Evolutionary conservation across 331 rosid species (phyloP).

Genomic region (Malus hybrid): DNA sequence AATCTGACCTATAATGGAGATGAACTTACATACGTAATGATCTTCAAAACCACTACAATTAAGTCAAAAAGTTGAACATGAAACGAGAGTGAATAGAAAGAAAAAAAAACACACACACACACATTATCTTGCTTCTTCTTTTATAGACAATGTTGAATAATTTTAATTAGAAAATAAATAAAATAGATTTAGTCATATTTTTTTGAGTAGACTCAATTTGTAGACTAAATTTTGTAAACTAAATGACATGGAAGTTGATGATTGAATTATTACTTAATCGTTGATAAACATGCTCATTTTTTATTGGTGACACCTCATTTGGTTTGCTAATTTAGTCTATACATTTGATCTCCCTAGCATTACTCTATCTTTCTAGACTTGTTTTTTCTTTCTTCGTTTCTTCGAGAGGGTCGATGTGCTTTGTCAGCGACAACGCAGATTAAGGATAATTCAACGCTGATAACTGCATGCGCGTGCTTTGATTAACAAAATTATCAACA

Average conservation of each 20-base stretch:
- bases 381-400: neutral
- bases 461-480: constrained; percentile 2
- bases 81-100: neutral
- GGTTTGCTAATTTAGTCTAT: too few relatives aligned
- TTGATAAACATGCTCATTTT: too few relatives aligned
- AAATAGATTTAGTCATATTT: neutral
- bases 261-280: too few relatives aligned
- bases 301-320: too few relatives aligned
- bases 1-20: too few relatives aligned
- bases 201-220: too few relatives aligned
- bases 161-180: neutral
- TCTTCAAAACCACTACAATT: neutral
- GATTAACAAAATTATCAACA: neutral
- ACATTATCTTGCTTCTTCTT: neutral
- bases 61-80: neutral
- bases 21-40: neutral
- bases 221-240: too few relatives aligned
- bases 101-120: neutral
- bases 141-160: neutral
- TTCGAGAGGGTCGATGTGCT: neutral
- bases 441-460: neutral
- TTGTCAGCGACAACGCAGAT: constrained; percentile 24
- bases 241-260: too few relatives aligned
- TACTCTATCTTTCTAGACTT: neutral
- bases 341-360: too few relatives aligned